Evolutionary conservation across 1,284 basidiomycete species (phyloP).

Genomic region (Cryptococcus sp.): DNA sequence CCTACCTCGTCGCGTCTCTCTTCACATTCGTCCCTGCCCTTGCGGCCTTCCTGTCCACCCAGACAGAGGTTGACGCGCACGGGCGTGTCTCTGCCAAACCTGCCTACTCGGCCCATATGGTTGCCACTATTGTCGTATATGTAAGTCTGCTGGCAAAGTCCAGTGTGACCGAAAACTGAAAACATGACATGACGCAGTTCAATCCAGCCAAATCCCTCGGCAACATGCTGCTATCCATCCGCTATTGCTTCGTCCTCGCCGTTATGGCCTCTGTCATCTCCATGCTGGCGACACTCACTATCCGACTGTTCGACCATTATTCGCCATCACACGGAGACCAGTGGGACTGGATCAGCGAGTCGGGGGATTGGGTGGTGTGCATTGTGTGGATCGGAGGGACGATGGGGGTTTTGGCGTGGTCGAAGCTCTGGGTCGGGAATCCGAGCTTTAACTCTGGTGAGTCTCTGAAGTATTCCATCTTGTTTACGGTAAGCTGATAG

Average conservation of each 20-base stretch:
- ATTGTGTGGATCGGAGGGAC: constrained; percentile 77
- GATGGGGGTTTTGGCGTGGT: constrained; percentile 72
- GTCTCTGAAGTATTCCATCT: constrained; percentile 19
- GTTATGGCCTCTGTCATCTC: constrained; percentile 76
- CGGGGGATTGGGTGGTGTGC: constrained; percentile 55
- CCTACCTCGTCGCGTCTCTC: constrained; percentile 83
- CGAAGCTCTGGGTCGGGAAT: constrained; percentile 78
- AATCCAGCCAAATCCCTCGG: constrained; percentile 70
- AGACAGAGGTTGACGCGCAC: constrained; percentile 54
- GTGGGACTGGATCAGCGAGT: constrained; percentile 45
- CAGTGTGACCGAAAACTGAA: too few relatives aligned
- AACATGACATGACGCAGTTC: constrained; percentile 44
- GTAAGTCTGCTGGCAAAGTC: constrained; percentile 24
- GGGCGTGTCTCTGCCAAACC: constrained; percentile 53
- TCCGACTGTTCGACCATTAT: constrained; percentile 66
- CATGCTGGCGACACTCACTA: constrained; percentile 72
- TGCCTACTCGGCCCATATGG: constrained; percentile 78
- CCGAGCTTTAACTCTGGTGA: constrained; percentile 86
- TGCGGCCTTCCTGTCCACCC: constrained; percentile 38
- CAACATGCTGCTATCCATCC: constrained; percentile 67
- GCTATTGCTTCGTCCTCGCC: constrained; percentile 53
- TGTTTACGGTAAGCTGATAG: constrained; percentile 1
- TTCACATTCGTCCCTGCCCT: constrained; percentile 80
- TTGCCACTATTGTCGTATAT: constrained; percentile 73
- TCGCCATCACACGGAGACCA: constrained; percentile 38